Evolutionary conservation across 2,329 filamentous ascomycete species (phyloP), one percentile per base, ranked within the genome.

Genomic region (Colletotrichum sp.): DNA sequence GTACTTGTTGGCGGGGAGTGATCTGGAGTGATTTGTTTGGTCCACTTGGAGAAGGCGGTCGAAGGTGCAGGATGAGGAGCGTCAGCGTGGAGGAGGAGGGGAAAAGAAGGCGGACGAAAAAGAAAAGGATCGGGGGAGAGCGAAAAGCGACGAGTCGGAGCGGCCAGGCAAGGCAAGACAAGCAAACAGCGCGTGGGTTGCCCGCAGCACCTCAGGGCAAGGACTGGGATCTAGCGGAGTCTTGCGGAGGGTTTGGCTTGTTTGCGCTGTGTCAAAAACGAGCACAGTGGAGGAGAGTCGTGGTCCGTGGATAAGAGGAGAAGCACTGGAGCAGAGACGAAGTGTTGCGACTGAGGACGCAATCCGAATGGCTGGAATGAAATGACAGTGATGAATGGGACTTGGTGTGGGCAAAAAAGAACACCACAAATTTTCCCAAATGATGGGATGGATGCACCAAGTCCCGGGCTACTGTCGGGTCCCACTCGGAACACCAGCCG

Each of bases 321-420:
- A 57, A 63, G 62, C 39, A 44, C 44, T 22, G 24, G 34, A 55
- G 44, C 44, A 52, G 44, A 52, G 44, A 52, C 44, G 52, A 52
- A 24, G 68, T 67, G 39, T 64, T 64, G 64, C 28, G 44, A 32
- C 28, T n/a, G 39, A 24, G 69, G 64, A 48, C 55, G 68, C 73
- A 48, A 44, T 72, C 73, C 73, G 73, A 75, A 73, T 75, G 73
- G 73, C 64, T 73, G 70, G 73, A 73, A 65, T 36, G 39, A 59
- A 75, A 57, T 75, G 68, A 67, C 34, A 26, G 68, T 67, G 62
- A 60, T 57, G 44, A 28, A 55, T 15, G 62, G 28, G 67, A 48
- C 69, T 48, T 57, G 59, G 69, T 34, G 59, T 57, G 55, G 55
- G 55, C 24, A 18, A 26, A 71, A 75, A 75, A 75, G 71, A 36